Percentiles rank a stretch among this genome's conserved stretches.
Conservation (phyloP, 148 eudicot species). For the Silene uniflora region DNA sequence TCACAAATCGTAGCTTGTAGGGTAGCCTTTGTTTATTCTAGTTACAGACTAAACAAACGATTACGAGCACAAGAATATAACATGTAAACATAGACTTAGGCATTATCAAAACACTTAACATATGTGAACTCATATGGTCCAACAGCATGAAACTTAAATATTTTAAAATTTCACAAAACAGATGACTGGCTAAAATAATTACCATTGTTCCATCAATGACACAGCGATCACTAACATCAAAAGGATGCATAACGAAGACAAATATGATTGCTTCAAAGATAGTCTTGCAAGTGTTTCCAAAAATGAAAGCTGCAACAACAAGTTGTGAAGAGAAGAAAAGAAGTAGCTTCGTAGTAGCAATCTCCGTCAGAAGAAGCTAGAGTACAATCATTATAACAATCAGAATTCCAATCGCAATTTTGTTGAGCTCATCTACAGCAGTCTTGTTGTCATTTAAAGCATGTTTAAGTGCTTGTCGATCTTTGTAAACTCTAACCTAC, state of each 20-base stretch:
- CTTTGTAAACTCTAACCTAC: slow-evolving; percentile 64
- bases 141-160: neutral
- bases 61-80: no score
- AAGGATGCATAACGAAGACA: no score
- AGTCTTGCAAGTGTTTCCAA: no score
- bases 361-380: slow-evolving; percentile 58
- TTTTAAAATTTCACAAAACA: no score
- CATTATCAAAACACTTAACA: no score
- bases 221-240: slow-evolving; percentile 46
- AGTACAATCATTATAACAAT: slow-evolving; percentile 34
- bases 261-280: no score
- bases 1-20: no score
- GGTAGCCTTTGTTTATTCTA: no score
- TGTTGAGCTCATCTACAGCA: slow-evolving; percentile 62
- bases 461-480: slow-evolving; percentile 58
- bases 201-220: slow-evolving; percentile 59
- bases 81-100: no score
- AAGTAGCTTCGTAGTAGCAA: slow-evolving; percentile 50
- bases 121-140: no score
- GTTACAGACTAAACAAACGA: no score
- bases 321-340: slow-evolving; percentile 67
- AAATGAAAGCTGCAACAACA: slow-evolving; percentile 34
- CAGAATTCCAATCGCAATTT: slow-evolving; percentile 44
- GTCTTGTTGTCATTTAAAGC: slow-evolving; percentile 30
- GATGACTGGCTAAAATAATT: neutral